These are phyloP conservation scores for Butyriboletus loyo DNA, from an alignment of 768 basidiomycete species.

Conservation along the genomic window DNA sequence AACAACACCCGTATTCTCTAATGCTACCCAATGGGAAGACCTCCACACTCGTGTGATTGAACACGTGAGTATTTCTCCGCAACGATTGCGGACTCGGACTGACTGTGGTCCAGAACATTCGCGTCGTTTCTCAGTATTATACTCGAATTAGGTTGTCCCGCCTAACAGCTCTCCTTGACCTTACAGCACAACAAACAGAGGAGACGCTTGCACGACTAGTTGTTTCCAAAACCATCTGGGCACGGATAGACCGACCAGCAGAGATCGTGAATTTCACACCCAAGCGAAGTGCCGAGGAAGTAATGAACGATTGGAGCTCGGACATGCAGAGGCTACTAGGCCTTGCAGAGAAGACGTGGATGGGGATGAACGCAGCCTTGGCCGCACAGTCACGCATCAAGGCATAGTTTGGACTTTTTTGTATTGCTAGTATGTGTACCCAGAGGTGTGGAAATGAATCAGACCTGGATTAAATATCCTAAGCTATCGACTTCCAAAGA, in stretches of 20 bases:
- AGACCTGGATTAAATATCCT: conserved; percentile 1
- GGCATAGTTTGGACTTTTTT: conserved; percentile 29
- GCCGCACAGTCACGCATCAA: conserved; percentile 72
- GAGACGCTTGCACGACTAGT: conserved; percentile 87
- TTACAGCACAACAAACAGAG: conserved; percentile 79
- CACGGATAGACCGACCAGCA: conserved; percentile 87
- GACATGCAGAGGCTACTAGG: conserved; percentile 92
- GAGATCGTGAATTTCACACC: conserved; percentile 87
- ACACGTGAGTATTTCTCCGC: conserved; percentile 60
- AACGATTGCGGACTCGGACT: not conserved
- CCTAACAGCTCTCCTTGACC: conserved; percentile 83
- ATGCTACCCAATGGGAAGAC: conserved; percentile 87
- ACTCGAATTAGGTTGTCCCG: conserved; percentile 85
- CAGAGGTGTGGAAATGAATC: not conserved
- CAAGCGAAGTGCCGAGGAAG: conserved; percentile 82
- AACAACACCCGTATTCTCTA: conserved; percentile 76
- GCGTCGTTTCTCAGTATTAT: conserved; percentile 92
- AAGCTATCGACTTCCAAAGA: conserved; percentile 20
- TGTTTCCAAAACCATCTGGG: conserved; percentile 89
- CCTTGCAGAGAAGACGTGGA: conserved; percentile 98
- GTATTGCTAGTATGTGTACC: conserved; percentile 16
- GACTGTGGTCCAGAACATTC: conserved; percentile 70
- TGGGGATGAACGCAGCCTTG: conserved; percentile 89
- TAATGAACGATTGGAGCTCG: conserved; percentile 97
- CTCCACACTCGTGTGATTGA: conserved; percentile 95